These are phyloP conservation scores for Strigomonas culicis DNA, from an alignment of 208 protist genomes.

Conservation along the genomic window DNA sequence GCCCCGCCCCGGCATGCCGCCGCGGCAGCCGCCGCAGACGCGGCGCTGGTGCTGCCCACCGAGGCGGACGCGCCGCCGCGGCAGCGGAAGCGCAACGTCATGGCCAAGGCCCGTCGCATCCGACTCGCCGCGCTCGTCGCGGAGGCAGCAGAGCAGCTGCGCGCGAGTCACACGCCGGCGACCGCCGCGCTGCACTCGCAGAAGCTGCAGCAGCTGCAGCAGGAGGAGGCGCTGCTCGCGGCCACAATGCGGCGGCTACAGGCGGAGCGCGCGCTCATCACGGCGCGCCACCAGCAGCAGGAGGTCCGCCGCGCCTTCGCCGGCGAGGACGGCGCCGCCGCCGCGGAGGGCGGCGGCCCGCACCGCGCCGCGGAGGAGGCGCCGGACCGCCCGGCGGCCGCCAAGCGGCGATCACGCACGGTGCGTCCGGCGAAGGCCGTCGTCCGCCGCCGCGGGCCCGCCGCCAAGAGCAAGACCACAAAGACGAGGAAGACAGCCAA, in stretches of 20 bases:
- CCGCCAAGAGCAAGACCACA: not conserved
- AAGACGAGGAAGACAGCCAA: not conserved
- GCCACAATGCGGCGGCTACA: slow-evolving; percentile 46
- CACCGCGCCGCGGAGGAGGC: not conserved
- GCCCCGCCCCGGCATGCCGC: not conserved
- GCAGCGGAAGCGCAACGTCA: slow-evolving; percentile 12
- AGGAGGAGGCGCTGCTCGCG: slow-evolving; percentile 54
- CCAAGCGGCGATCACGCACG: not conserved
- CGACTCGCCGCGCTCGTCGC: slow-evolving; percentile 33
- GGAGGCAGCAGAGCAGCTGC: slow-evolving; percentile 25
- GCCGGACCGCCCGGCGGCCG: not conserved
- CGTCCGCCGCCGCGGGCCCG: not conserved
- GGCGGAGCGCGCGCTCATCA: slow-evolving; percentile 54
- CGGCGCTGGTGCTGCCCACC: not conserved
- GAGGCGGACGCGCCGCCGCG: not conserved
- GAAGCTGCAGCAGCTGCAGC: slow-evolving; percentile 41
- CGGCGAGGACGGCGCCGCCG: not conserved
- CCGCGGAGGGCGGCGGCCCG: not conserved
- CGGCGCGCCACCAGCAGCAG: slow-evolving; percentile 36
- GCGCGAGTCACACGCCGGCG: slow-evolving; percentile 24
- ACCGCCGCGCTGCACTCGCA: slow-evolving; percentile 36
- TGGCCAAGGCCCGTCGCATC: slow-evolving; percentile 47
- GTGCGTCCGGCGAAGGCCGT: not conserved
- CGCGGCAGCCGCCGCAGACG: not conserved
- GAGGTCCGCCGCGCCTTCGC: slow-evolving; percentile 26